These are phyloP conservation scores for Danielia oregonensis DNA, from an alignment of 805 yeast genomes.

Conservation along the genomic window DNA sequence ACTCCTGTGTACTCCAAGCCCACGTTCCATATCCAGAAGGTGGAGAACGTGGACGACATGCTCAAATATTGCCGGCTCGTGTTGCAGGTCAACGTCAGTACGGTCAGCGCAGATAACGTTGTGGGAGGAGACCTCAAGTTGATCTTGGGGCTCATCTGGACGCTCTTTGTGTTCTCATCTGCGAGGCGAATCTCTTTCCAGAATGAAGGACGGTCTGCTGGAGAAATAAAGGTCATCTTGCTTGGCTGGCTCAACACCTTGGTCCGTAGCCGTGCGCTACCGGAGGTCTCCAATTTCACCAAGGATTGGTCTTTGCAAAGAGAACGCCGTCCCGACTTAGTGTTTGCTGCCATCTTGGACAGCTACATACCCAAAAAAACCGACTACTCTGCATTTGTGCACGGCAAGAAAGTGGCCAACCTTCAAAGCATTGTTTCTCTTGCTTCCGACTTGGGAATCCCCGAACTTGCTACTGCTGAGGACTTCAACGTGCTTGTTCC, in stretches of 20 bases:
- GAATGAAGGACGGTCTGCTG: conserved; percentile 23
- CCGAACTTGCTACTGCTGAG: conserved; percentile 50
- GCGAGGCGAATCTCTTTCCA: conserved; percentile 18
- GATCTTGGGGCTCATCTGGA: conserved; percentile 48
- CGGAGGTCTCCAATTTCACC: conserved; percentile 44
- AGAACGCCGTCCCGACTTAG: conserved; percentile 48
- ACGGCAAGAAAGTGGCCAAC: conserved; percentile 11
- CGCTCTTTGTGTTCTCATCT: conserved; percentile 41
- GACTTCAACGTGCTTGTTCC: conserved; percentile 49
- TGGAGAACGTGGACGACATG: conserved; percentile 44
- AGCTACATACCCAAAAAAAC: conserved; percentile 16
- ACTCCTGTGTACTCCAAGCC: conserved; percentile 36
- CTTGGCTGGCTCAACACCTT: conserved; percentile 51
- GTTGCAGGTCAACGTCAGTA: conserved; percentile 37
- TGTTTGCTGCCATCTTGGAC: conserved; percentile 33
- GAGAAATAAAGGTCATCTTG: conserved; percentile 29
- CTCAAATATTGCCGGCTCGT: conserved; percentile 40
- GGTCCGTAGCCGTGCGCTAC: conserved; percentile 17
- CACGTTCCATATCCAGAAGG: conserved; percentile 38
- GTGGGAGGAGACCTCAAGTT: conserved; percentile 46
- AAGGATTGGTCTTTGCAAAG: conserved; percentile 48
- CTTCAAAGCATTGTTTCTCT: conserved; percentile 30
- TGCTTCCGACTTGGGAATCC: conserved; percentile 47
- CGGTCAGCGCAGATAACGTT: conserved; percentile 48
- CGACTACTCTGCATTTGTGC: conserved; percentile 25